Evolutionary conservation across 2,329 filamentous ascomycete genomes (phyloP).

Genomic region (Leptosphaerulina australis): DNA sequence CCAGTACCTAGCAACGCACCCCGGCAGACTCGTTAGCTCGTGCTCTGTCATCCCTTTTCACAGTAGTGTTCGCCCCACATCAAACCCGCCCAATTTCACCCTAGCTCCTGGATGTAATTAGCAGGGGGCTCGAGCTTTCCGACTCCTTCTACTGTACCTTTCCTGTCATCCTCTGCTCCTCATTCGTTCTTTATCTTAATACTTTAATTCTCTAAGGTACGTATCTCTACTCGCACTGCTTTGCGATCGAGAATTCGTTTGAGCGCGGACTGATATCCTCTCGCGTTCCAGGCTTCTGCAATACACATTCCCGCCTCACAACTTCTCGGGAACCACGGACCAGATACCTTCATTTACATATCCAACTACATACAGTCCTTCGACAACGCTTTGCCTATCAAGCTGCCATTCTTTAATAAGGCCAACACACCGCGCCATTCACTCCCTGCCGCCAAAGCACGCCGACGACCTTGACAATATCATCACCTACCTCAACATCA

Average conservation of each 20-base stretch:
- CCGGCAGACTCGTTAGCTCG: constrained; percentile 61
- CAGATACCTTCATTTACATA: constrained; percentile 52
- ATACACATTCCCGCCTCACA: constrained; percentile 43
- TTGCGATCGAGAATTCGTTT: constrained; percentile 16
- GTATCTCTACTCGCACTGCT: constrained; percentile 33
- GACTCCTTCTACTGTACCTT: constrained; percentile 42
- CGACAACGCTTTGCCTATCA: constrained; percentile 50
- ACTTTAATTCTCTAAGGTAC: constrained; percentile 57
- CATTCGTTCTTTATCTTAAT: constrained; percentile 52
- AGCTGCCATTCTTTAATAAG: constrained; percentile 59
- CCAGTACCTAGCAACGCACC: constrained; percentile 51
- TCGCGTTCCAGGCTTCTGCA: constrained; percentile 44
- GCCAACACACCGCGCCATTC: constrained; percentile 48
- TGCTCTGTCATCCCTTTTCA: constrained; percentile 55
- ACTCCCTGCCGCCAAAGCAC: constrained; percentile 47
- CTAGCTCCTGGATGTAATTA: constrained; percentile 53
- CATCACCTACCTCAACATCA: constrained; percentile 52
- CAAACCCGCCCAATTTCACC: constrained; percentile 46
- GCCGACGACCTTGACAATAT: constrained; percentile 34
- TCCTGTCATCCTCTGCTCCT: constrained; percentile 42
- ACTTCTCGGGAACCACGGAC: constrained; percentile 42
- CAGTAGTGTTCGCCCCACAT: constrained; percentile 43
- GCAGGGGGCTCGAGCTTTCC: constrained; percentile 47
- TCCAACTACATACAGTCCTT: constrained; percentile 66
- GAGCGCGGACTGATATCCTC: constrained; percentile 23